Evolutionary conservation across 2,329 filamentous ascomycete genomes (phyloP).

Genomic region (Colletotrichum spaethianum): DNA sequence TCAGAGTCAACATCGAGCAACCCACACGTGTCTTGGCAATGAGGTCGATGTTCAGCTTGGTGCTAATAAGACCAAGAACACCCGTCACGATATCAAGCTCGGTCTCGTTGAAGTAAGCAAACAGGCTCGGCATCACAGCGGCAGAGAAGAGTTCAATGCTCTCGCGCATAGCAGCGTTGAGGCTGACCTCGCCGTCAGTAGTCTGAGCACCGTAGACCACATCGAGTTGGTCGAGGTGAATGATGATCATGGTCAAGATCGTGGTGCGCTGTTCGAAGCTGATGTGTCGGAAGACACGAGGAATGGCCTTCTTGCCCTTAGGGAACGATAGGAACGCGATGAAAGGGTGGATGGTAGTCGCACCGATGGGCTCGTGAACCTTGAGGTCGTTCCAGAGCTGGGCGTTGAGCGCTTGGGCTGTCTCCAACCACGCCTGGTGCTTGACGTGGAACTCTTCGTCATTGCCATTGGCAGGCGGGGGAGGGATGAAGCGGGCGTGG

Average conservation of each 20-base stretch:
- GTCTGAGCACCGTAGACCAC: slow-evolving; percentile 88
- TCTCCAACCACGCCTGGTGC: slow-evolving; percentile 85
- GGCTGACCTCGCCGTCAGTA: slow-evolving; percentile 76
- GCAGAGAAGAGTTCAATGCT: slow-evolving; percentile 93
- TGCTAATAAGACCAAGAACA: slow-evolving; percentile 86
- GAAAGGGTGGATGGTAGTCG: slow-evolving; percentile 87
- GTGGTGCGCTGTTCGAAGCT: slow-evolving; percentile 94
- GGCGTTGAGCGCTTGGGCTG: slow-evolving; percentile 78
- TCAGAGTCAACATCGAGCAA: slow-evolving; percentile 90
- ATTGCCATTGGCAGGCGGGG: slow-evolving; percentile 70
- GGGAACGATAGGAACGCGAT: slow-evolving; percentile 94
- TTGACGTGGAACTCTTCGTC: slow-evolving; percentile 79
- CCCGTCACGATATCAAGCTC: slow-evolving; percentile 92
- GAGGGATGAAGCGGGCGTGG: slow-evolving; percentile 85
- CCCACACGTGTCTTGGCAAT: slow-evolving; percentile 91
- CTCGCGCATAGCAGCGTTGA: slow-evolving; percentile 86
- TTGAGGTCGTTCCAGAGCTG: slow-evolving; percentile 90
- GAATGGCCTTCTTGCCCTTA: slow-evolving; percentile 97
- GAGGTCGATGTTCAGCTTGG: slow-evolving; percentile 86
- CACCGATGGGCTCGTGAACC: slow-evolving; percentile 91
- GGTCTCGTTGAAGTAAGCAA: slow-evolving; percentile 92
- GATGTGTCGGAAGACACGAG: slow-evolving; percentile 94
- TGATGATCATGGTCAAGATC: slow-evolving; percentile 94
- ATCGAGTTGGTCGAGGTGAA: slow-evolving; percentile 92
- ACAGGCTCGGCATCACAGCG: slow-evolving; percentile 89